phyloP scores from a whole-genome alignment of 176 grass and related monocot species.

The Echinochloa phyllopogon region DNA sequence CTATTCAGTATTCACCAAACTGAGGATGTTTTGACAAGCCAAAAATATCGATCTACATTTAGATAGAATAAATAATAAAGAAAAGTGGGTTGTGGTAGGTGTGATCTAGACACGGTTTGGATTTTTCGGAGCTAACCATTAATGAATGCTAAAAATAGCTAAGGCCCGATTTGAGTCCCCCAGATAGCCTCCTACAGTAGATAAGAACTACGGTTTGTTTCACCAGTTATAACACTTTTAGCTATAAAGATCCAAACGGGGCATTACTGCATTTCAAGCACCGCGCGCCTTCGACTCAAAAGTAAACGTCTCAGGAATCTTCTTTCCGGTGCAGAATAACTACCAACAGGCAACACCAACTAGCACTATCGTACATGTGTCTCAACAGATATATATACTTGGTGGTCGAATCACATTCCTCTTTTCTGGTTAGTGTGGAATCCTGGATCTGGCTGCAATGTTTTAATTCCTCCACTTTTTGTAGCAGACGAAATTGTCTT shows the following conservation, averaged over 20 bases:
- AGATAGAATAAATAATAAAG: background rate
- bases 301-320: background rate
- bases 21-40: background rate
- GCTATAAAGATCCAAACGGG: too few species aligned
- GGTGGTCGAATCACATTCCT: constrained; percentile 36
- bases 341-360: background rate
- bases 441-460: background rate
- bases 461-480: background rate
- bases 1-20: background rate
- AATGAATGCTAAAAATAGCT: too few species aligned
- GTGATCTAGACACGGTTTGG: too few species aligned
- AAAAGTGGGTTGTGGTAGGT: background rate
- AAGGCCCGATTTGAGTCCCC: too few species aligned
- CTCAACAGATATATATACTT: background rate
- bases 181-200: too few species aligned
- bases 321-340: background rate
- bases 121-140: too few species aligned
- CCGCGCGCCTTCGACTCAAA: background rate
- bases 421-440: background rate
- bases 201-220: too few species aligned
- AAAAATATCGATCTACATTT: background rate
- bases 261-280: background rate
- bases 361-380: constrained; percentile 32
- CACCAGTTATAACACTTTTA: too few species aligned
- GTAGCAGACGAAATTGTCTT: background rate